Conservation (phyloP, 352 stramenopile genomes). For the Phytopythium helicoides region DNA sequence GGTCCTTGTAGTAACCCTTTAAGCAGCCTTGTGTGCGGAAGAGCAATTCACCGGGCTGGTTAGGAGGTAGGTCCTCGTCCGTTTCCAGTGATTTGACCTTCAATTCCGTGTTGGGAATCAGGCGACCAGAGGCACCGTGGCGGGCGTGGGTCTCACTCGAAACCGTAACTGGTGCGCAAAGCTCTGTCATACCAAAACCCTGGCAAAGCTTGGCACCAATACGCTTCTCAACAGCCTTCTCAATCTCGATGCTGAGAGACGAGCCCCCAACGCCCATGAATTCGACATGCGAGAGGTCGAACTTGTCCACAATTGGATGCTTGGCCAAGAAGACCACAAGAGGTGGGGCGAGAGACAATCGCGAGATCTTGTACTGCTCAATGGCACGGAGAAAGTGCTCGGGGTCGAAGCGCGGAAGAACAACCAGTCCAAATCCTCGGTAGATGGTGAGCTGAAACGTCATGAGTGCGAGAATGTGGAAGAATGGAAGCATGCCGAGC, state of each 20-base stretch:
- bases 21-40: constrained; percentile 88
- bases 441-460: constrained; percentile 82
- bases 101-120: constrained; percentile 52
- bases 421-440: constrained; percentile 74
- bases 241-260: constrained; percentile 70
- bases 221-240: constrained; percentile 52
- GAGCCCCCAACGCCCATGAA: constrained; percentile 76
- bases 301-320: constrained; percentile 83
- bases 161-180: constrained; percentile 23
- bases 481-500: constrained; percentile 87
- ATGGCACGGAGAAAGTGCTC: constrained; percentile 84
- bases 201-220: constrained; percentile 44
- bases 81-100: constrained; percentile 47
- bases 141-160: constrained; percentile 14
- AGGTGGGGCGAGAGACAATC: constrained; percentile 68
- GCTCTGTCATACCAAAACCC: constrained; percentile 62
- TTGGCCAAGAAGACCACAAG: constrained; percentile 76
- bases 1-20: constrained; percentile 88
- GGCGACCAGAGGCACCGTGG: constrained; percentile 28
- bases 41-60: constrained; percentile 68
- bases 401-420: constrained; percentile 89
- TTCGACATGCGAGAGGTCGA: constrained; percentile 74
- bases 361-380: constrained; percentile 36
- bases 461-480: constrained; percentile 92
- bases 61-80: constrained; percentile 24